Base-by-base conservation (phyloP, 2,329 filamentous ascomycete genomes). In the Chaetomium sp. region DNA sequence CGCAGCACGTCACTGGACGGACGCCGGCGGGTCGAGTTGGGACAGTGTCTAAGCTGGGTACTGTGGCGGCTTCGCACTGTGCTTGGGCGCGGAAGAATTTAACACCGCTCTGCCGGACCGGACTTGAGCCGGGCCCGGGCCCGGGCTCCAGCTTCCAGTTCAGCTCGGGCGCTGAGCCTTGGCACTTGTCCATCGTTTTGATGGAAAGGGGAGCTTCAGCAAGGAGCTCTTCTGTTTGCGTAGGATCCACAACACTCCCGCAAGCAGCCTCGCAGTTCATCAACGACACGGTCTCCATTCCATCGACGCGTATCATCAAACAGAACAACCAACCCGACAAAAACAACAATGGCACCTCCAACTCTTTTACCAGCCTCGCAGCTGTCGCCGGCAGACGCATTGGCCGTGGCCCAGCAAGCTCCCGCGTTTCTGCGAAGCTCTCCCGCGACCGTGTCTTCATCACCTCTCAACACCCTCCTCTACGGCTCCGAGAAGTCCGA, bases 401-500 rank as follows among this genome's bases (percentile, higher is more conserved):
- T 85, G 57, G 70, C 77, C 62, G 72, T 84, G 54, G 80, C 83
- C n/a, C 80, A 85, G 64, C 76, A 81, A 71, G 82, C 83, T 58
- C 82, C 82, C 1, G 66, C 65, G 51, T 75, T 85, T 58, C 73
- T 86, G 56, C 71, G 72, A 61, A 80, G 71, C 64, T 79, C 78
- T 45, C 76, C 79, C 6, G 79, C 77, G 60, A 74, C 76, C 37
- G 75, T 80, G 57, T 79, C 79, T 5, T 72, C 76, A n/a, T 82
- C 81, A 36, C 74, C 79, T 2, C 64, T 85, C 8, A 65, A 68
- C 33, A 78, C 79, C 7, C 69, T 85, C 3, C 77, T 83, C 64
- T 74, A 79, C 1, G 71, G 79, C 1, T 70, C 79, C 35, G 91
- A 96, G 69, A 85, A 85, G 0, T 78, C 88, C 53, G 90, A 95